Conservation (phyloP, 139 green algal species). For the Chlamydomonas sp. region DNA sequence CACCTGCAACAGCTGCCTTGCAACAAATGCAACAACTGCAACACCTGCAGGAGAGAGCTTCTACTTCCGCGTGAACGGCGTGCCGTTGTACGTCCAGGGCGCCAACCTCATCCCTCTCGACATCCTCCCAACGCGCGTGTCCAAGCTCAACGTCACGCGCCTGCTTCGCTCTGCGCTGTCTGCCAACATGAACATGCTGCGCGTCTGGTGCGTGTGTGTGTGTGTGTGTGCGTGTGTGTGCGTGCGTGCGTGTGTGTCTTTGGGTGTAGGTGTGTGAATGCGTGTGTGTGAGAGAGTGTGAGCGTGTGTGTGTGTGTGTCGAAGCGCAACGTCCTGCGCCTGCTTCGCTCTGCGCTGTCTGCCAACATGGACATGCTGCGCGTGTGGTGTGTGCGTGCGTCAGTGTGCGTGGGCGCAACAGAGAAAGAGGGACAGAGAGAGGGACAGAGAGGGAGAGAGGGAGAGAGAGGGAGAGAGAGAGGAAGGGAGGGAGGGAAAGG, state of each 20-base stretch:
- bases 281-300: no score
- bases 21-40: no score
- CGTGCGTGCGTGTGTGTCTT: no score
- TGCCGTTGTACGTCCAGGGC: slow-evolving; percentile 53
- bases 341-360: slow-evolving; percentile 39
- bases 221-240: no score
- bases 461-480: no score
- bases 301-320: no score
- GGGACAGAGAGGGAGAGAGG: no score
- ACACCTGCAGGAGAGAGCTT: slow-evolving; percentile 53
- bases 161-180: slow-evolving; percentile 40
- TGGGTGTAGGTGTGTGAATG: no score
- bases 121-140: slow-evolving; percentile 34
- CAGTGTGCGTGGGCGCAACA: no score
- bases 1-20: neutral
- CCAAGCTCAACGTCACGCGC: slow-evolving; percentile 1
- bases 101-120: slow-evolving; percentile 67
- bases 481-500: no score
- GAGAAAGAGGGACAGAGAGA: no score
- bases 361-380: slow-evolving; percentile 76
- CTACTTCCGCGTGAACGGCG: slow-evolving; percentile 64
- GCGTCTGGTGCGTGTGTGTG: slow-evolving; percentile 65
- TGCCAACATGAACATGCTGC: slow-evolving; percentile 73
- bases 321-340: slow-evolving; percentile 1
- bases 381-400: no score